phyloP scores from a whole-genome alignment of 148 eudicot genomes.

The Nepenthes mirabilis region DNA sequence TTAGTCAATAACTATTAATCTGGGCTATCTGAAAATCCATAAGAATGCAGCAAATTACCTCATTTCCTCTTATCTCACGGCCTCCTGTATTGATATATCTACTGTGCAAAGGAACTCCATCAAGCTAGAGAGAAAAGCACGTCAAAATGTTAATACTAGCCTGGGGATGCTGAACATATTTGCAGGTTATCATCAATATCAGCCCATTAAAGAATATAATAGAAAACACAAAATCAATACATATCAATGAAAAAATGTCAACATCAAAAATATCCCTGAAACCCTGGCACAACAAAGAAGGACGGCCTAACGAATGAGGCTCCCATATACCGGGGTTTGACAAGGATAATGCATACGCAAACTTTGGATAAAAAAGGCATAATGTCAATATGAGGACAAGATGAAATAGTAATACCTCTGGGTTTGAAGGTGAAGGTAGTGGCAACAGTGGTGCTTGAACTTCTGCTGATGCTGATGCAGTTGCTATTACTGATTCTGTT shows the following conservation, averaged over 20 bases:
- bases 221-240: too few species aligned
- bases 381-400: background rate
- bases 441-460: constrained; percentile 30
- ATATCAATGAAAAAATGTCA: too few species aligned
- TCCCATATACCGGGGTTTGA: too few species aligned
- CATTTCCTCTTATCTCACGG: constrained; percentile 31
- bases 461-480: constrained; percentile 6
- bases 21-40: background rate
- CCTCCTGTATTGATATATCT: constrained; percentile 22
- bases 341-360: too few species aligned
- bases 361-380: too few species aligned
- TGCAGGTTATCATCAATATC: too few species aligned
- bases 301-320: too few species aligned
- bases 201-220: too few species aligned
- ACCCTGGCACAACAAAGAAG: too few species aligned
- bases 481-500: constrained; percentile 1
- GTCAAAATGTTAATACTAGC: background rate
- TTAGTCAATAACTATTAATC: background rate
- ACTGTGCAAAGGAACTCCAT: constrained; percentile 21
- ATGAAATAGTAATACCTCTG: constrained; percentile 17
- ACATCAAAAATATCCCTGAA: too few species aligned
- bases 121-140: constrained; percentile 12
- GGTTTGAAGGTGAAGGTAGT: constrained; percentile 31
- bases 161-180: background rate
- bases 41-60: constrained; percentile 16